Conservation (phyloP, 2,329 filamentous ascomycete species). For the Aureobasidium sp. region DNA sequence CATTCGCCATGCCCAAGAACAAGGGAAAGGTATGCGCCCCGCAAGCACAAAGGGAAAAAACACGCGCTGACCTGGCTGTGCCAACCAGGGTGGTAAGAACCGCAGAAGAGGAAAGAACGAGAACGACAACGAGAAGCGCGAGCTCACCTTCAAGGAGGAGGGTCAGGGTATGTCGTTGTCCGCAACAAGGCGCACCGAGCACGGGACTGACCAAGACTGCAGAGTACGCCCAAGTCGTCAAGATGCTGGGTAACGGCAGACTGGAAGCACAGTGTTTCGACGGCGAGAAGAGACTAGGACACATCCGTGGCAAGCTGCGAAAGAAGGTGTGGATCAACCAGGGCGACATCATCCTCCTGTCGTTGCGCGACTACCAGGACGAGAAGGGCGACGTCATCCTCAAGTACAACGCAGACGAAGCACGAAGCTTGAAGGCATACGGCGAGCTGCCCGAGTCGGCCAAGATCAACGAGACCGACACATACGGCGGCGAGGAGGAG, state of each 20-base stretch:
- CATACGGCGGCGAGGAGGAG: slow-evolving; percentile 80
- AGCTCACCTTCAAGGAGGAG: slow-evolving; percentile 97
- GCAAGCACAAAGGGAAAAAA: slow-evolving; percentile 12
- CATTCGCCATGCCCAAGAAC: slow-evolving; percentile 83
- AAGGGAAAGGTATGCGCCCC: slow-evolving; percentile 76
- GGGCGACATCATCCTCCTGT: slow-evolving; percentile 84
- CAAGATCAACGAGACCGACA: slow-evolving; percentile 99
- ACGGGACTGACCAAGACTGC: slow-evolving; percentile 16
- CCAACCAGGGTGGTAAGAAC: slow-evolving; percentile 85
- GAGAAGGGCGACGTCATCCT: slow-evolving; percentile 89
- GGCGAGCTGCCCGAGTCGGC: slow-evolving; percentile 94
- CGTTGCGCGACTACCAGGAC: slow-evolving; percentile 85
- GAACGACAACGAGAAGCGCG: slow-evolving; percentile 97
- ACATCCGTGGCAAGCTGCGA: slow-evolving; percentile 90
- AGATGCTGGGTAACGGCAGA: slow-evolving; percentile 94
- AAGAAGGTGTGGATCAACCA: slow-evolving; percentile 99
- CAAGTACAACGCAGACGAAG: slow-evolving; percentile 94
- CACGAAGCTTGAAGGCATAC: slow-evolving; percentile 89
- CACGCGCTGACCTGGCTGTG: slow-evolving; percentile 21
- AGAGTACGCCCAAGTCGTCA: slow-evolving; percentile 79
- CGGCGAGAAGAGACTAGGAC: slow-evolving; percentile 73
- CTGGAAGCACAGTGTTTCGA: slow-evolving; percentile 94
- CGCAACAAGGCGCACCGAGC: neutral
- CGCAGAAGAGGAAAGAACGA: slow-evolving; percentile 77
- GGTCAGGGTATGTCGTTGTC: slow-evolving; percentile 57